phyloP scores from a whole-genome alignment of 768 basidiomycete species.

The Dacryopinax primogenitus region DNA sequence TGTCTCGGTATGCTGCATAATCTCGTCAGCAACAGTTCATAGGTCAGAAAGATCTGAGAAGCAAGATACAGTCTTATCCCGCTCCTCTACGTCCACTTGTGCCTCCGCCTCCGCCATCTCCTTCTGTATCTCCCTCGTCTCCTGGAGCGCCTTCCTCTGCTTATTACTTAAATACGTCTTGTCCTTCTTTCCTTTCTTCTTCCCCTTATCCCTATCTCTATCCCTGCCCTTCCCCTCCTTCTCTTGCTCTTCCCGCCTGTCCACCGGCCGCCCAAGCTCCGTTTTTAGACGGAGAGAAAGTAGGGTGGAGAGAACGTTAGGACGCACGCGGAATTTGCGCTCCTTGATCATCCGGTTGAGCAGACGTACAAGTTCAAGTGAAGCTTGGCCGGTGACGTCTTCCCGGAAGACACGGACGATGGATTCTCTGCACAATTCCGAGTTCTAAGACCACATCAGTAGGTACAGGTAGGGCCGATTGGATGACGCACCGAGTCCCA shows the following conservation, averaged over 20 bases:
- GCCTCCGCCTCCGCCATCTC: constrained; percentile 92
- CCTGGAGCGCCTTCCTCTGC: constrained; percentile 68
- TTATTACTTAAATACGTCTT: constrained; percentile 85
- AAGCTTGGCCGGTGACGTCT: constrained; percentile 67
- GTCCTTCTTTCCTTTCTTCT: constrained; percentile 47
- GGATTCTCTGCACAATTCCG: constrained; percentile 71
- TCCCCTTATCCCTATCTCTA: constrained; percentile 32
- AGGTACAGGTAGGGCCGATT: constrained; percentile 9
- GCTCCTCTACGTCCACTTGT: constrained; percentile 84
- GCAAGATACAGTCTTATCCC: constrained; percentile 56
- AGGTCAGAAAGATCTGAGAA: constrained; percentile 7
- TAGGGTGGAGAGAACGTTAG: constrained; percentile 74
- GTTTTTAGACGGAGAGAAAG: constrained; percentile 74
- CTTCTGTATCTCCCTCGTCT: constrained; percentile 77
- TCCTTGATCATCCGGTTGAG: constrained; percentile 95
- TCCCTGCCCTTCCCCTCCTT: constrained; percentile 33
- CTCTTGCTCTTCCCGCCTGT: constrained; percentile 43
- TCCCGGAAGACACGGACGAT: constrained; percentile 69
- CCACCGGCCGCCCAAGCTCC: constrained; percentile 66
- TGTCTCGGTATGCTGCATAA: constrained; percentile 82
- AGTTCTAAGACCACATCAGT: constrained; percentile 40
- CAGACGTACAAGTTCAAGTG: constrained; percentile 78
- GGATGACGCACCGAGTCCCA: constrained; percentile 67
- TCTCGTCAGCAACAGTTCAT: not conserved
- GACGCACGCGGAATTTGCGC: constrained; percentile 75